A percentile compares a stretch with the other conserved stretches of the same genome.
Conservation (phyloP, 1,139 yeast genomes). For the Trichomonascaceae sp. region DNA sequence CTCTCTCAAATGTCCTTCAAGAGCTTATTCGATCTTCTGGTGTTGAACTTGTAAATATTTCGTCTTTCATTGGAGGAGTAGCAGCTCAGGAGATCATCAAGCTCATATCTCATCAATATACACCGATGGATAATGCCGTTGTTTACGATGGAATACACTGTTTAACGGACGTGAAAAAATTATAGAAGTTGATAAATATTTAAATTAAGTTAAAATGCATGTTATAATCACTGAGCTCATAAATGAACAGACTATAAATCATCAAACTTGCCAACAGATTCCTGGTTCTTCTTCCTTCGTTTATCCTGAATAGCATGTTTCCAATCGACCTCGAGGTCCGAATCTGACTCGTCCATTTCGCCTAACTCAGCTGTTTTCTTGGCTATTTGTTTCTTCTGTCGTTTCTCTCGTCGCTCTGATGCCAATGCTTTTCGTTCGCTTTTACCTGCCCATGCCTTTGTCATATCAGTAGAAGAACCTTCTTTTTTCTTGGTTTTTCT, state of each 20-base stretch:
- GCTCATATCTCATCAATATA: slow-evolving; percentile 62
- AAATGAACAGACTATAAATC: slow-evolving; percentile 52
- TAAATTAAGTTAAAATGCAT: neutral
- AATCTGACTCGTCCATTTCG: slow-evolving; percentile 39
- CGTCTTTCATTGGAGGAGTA: slow-evolving; percentile 67
- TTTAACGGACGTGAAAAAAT: slow-evolving; percentile 32
- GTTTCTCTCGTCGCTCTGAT: slow-evolving; percentile 56
- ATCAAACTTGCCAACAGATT: slow-evolving; percentile 57
- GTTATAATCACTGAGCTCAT: no score
- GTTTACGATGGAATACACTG: slow-evolving; percentile 63
- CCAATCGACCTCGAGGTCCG: slow-evolving; percentile 72
- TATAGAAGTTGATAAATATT: neutral
- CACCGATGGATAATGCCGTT: slow-evolving; percentile 61
- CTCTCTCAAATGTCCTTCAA: slow-evolving; percentile 14
- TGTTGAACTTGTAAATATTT: slow-evolving; percentile 44
- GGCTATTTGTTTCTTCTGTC: slow-evolving; percentile 55
- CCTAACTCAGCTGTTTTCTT: slow-evolving; percentile 36
- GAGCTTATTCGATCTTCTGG: slow-evolving; percentile 26
- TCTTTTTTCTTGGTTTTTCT: slow-evolving; percentile 29
- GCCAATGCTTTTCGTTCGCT: slow-evolving; percentile 57
- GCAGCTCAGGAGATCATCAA: slow-evolving; percentile 59
- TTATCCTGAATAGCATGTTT: slow-evolving; percentile 66
- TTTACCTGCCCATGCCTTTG: slow-evolving; percentile 78
- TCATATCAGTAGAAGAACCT: slow-evolving; percentile 46
- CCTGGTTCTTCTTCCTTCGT: slow-evolving; percentile 43